A percentile compares a stretch with the other conserved stretches of the same genome.
These are phyloP conservation scores for Vitis riparia DNA, from an alignment of 164 flowering plant species.

Conservation along the genomic window DNA sequence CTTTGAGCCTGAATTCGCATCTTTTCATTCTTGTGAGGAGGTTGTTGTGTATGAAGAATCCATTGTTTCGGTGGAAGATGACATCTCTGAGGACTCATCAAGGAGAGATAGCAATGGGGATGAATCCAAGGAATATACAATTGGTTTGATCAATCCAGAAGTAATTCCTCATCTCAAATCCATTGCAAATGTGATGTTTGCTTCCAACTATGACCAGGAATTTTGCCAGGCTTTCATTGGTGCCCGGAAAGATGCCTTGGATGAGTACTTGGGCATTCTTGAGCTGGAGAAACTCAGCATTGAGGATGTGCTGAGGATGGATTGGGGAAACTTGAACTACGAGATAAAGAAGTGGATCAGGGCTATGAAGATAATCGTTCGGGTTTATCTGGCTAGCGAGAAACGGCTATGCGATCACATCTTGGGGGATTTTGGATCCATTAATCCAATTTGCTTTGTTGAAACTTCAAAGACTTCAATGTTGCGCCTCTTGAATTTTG, in stretches of 20 bases:
- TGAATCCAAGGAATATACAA: constrained; percentile 12
- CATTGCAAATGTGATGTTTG: constrained; percentile 43
- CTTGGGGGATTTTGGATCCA: constrained; percentile 28
- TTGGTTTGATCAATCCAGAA: constrained; percentile 36
- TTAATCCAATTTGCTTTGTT: constrained; percentile 24
- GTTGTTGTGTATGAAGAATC: constrained; percentile 30
- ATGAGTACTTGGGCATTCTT: constrained; percentile 35
- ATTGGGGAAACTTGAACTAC: constrained; percentile 31
- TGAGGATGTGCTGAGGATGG: constrained; percentile 45
- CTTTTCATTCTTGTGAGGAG: constrained; percentile 16
- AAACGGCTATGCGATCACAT: constrained; percentile 33
- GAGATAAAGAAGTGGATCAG: constrained; percentile 46
- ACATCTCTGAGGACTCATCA: constrained; percentile 16
- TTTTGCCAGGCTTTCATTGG: constrained; percentile 31
- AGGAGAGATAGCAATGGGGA: constrained; percentile 7
- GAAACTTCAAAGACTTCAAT: constrained; percentile 34
- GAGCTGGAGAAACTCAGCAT: constrained; percentile 35
- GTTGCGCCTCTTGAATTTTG: constrained; percentile 39
- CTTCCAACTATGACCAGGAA: constrained; percentile 37
- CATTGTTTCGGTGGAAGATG: constrained; percentile 28
- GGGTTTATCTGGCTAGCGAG: constrained; percentile 40
- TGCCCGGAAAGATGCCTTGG: constrained; percentile 32
- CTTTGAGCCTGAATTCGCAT: constrained; percentile 24
- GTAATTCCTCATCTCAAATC: constrained; percentile 33
- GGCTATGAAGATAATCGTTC: constrained; percentile 33